phyloP scores from a whole-genome alignment of 140 eudicot species.

The Stevia rebaudiana region DNA sequence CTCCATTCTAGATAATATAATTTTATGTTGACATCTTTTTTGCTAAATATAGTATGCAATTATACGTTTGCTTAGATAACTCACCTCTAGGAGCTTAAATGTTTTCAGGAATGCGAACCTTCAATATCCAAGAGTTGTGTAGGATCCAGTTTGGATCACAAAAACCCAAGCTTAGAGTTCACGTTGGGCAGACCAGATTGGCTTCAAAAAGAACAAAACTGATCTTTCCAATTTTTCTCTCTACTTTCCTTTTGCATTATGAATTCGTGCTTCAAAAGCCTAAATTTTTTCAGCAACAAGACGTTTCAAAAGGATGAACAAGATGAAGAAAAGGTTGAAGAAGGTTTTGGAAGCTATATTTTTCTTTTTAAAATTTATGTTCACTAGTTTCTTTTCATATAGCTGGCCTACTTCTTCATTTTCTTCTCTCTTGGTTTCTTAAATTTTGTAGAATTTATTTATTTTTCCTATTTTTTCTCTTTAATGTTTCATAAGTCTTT shows the following conservation, averaged over 20 bases:
- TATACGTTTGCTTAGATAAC: neutral
- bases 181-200: conserved; percentile 78
- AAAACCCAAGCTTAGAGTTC: conserved; percentile 67
- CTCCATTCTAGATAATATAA: no score
- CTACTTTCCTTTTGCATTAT: neutral
- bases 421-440: conserved; percentile 25
- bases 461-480: conserved; percentile 26
- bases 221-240: conserved; percentile 1
- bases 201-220: conserved; percentile 37
- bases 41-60: no score
- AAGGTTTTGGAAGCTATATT: conserved; percentile 21
- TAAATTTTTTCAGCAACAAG: conserved; percentile 7
- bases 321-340: conserved; percentile 29
- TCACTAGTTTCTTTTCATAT: conserved; percentile 19
- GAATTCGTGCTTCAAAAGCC: conserved; percentile 19
- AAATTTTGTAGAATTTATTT: conserved; percentile 23
- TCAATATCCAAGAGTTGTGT: conserved; percentile 32
- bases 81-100: neutral
- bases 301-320: conserved; percentile 17
- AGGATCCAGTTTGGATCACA: conserved; percentile 37
- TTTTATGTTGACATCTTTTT: no score
- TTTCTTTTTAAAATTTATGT: neutral
- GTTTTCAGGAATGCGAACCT: conserved; percentile 44
- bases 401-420: conserved; percentile 32
- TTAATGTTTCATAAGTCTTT: neutral